phyloP scores from a whole-genome alignment of 345 rosid species.

The Lenwebbia sp. region DNA sequence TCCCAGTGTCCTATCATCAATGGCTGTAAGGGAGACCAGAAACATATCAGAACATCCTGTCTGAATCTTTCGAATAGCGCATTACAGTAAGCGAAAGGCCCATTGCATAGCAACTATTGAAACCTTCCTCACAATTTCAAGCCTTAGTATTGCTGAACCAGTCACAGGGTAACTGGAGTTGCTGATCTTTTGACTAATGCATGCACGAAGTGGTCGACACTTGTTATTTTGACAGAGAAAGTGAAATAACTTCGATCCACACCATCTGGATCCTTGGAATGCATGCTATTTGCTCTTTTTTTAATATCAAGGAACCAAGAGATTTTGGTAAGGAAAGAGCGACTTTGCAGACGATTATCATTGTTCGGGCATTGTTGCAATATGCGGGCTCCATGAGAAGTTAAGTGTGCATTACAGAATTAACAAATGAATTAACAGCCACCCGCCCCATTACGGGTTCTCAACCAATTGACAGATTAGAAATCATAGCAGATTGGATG shows the following conservation, averaged over 20 bases:
- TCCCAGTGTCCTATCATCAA: slow-evolving; percentile 9
- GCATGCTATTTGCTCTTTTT: neutral
- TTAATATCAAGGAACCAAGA: neutral
- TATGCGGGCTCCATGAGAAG: neutral
- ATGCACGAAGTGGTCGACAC: neutral
- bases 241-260: neutral
- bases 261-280: neutral
- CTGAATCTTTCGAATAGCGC: neutral
- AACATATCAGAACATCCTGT: neutral
- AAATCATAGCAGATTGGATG: neutral
- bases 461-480: neutral
- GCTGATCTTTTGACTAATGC: neutral
- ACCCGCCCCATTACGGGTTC: neutral
- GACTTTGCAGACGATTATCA: neutral
- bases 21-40: slow-evolving; percentile 2
- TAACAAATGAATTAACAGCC: neutral
- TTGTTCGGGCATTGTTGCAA: neutral
- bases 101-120: neutral
- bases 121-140: neutral
- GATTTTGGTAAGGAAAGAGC: neutral
- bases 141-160: neutral
- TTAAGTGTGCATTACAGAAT: neutral
- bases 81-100: neutral
- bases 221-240: neutral
- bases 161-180: neutral